A percentile compares a stretch with the other conserved stretches of the same genome.
These are phyloP conservation scores for Talaromyces marneffei DNA, from an alignment of 2,329 filamentous ascomycete species.

Conservation along the genomic window DNA sequence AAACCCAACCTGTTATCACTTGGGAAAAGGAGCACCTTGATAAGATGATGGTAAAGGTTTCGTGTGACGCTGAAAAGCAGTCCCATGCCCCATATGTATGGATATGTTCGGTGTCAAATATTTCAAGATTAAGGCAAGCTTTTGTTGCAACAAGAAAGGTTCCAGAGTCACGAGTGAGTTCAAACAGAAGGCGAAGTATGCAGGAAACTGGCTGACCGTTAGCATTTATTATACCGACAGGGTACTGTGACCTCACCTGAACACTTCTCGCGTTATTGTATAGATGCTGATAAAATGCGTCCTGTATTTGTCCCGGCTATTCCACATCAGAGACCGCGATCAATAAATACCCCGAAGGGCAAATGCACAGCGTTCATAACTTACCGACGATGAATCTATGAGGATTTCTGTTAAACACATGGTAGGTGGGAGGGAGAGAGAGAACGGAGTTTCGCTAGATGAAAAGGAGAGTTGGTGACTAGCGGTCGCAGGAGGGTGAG, in stretches of 20 bases:
- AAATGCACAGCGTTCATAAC: not conserved
- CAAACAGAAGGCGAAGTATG: not conserved
- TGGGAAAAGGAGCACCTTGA: not conserved
- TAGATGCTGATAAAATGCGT: not conserved
- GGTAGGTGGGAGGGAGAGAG: not conserved
- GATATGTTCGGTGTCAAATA: not conserved
- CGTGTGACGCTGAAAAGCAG: not conserved
- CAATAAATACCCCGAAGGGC: not conserved
- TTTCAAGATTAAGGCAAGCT: not conserved
- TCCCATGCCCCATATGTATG: not conserved
- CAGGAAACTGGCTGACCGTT: not conserved
- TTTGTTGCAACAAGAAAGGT: not conserved
- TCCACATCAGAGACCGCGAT: not conserved
- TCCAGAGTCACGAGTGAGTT: not conserved
- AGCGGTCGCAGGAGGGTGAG: not conserved
- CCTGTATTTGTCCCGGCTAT: not conserved
- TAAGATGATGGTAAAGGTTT: not conserved
- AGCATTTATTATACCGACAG: not conserved
- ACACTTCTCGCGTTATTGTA: not conserved
- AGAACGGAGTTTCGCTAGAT: not conserved
- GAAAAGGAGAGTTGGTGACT: not conserved
- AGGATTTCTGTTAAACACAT: not conserved
- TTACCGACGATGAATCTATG: not conserved
- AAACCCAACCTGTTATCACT: not conserved
- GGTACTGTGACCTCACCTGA: not conserved